These are phyloP conservation scores for Microsporum ferrugineum DNA, from an alignment of 2,329 filamentous ascomycete genomes.

Conservation along the genomic window DNA sequence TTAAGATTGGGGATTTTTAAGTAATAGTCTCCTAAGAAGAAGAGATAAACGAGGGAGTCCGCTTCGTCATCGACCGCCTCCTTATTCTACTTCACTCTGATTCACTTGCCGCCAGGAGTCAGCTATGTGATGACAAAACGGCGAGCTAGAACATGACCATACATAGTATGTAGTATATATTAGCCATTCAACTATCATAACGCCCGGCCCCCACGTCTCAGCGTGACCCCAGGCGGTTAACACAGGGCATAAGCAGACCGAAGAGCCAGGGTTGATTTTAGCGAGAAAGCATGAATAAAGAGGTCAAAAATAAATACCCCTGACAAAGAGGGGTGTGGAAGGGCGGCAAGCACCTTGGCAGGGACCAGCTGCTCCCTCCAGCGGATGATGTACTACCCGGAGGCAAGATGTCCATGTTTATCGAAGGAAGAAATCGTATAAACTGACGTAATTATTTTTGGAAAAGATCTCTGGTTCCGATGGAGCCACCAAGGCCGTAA, in stretches of 20 bases:
- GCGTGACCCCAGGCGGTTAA: neutral
- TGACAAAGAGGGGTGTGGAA: neutral
- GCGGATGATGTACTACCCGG: neutral
- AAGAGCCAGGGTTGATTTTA: neutral
- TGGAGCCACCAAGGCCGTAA: neutral
- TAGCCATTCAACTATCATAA: neutral
- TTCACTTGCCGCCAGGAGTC: too few relatives aligned
- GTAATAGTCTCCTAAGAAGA: too few relatives aligned
- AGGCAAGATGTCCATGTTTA: neutral
- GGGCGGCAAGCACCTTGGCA: neutral
- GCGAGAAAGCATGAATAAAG: neutral
- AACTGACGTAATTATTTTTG: neutral
- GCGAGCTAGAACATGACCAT: neutral
- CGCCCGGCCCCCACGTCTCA: neutral
- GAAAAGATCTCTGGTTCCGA: neutral
- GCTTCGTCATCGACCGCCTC: too few relatives aligned
- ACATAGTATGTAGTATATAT: too few relatives aligned
- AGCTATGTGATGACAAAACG: neutral
- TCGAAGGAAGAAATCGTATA: neutral
- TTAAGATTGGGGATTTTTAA: too few relatives aligned
- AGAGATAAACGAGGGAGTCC: neutral
- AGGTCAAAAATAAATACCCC: neutral
- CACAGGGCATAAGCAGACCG: neutral
- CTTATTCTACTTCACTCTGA: too few relatives aligned
- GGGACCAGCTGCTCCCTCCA: neutral